Evolutionary conservation across 73 alveolate species (phyloP), one percentile per base, ranked within the genome.

Genomic region (Stentor roeselii): DNA sequence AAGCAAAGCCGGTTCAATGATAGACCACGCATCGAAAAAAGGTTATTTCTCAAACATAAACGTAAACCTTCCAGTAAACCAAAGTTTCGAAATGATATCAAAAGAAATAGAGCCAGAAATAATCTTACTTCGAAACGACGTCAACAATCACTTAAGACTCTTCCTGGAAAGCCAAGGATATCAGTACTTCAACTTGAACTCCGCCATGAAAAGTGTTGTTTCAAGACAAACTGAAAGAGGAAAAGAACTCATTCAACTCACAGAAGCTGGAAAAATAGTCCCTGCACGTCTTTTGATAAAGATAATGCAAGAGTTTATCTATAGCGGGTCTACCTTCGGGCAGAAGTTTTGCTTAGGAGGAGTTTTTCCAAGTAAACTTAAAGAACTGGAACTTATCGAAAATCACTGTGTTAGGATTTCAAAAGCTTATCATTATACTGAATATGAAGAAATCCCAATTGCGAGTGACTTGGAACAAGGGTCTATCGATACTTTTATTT

Each of bases 301-400:
- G 40, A 77, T 90, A 88, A 88, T 90, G 36, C 77, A 90, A 58
- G 82, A 83, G 61, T 75, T 87, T 78, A 83, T 90, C 74, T 90
- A 90, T 84, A 36, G 83, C 31, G 93, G 93, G 32, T 75, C 85
- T 39, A 58, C 38, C 58, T 41, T 75, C 59, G 84, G 80, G 59
- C 59, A 75, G 75, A 87, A 88, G 59, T 90, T 90, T 84, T 60
- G 87, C 34, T 80, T 90, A 0, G 67, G 86, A 30, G 83, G 86
- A 1, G 34, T 36, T 27, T 90, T 87, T 89, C 96, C 96, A 11
- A 90, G 83, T 39, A 88, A 76, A 11, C 83, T 87, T 59, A 91
- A 87, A 84, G 88, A 90, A 35, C 88, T 90, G 14, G 82, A 90
- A 59, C 90, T 86, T 41, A 87, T 90, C 74, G 96, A 90, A 75